These are phyloP conservation scores for Trifolium pratense DNA, from an alignment of 306 rosid species.

Conservation along the genomic window DNA sequence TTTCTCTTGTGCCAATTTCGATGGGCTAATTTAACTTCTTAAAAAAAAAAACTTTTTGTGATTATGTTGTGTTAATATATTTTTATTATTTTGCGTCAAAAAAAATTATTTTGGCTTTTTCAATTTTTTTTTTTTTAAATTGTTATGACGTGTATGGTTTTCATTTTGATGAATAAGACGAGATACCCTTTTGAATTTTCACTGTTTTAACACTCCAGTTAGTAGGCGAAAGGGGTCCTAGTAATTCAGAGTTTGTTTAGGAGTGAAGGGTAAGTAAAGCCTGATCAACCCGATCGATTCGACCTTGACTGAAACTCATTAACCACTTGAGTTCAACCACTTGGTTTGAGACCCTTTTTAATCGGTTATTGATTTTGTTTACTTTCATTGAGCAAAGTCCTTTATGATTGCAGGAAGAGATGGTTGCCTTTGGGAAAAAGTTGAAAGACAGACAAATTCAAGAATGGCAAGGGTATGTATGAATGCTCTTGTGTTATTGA, in stretches of 20 bases:
- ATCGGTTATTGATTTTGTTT: conserved; percentile 30
- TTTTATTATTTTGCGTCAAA: too few relatives aligned
- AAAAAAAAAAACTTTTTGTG: too few relatives aligned
- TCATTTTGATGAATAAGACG: neutral
- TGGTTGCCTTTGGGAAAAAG: conserved; percentile 99
- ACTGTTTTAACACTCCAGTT: neutral
- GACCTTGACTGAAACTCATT: too few relatives aligned
- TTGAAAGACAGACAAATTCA: conserved; percentile 82
- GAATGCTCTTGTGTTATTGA: neutral
- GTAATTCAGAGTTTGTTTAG: neutral
- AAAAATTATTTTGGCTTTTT: too few relatives aligned
- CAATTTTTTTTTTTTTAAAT: too few relatives aligned
- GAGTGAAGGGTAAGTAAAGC: neutral
- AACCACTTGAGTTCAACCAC: neutral
- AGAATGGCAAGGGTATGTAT: conserved; percentile 94
- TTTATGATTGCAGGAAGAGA: conserved; percentile 56
- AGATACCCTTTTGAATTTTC: neutral
- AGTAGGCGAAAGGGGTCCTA: neutral
- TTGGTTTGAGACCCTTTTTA: neutral
- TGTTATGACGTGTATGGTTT: conserved; percentile 6
- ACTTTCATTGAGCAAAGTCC: conserved; percentile 4
- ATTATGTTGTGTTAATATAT: too few relatives aligned
- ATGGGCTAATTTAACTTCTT: too few relatives aligned
- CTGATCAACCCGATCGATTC: neutral
- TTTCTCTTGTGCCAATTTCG: too few relatives aligned